A percentile compares a stretch with the other conserved stretches of the same genome.
Evolutionary conservation across 495 filamentous ascomycete genomes (phyloP).

Genomic region (Jackrogersella minutella): DNA sequence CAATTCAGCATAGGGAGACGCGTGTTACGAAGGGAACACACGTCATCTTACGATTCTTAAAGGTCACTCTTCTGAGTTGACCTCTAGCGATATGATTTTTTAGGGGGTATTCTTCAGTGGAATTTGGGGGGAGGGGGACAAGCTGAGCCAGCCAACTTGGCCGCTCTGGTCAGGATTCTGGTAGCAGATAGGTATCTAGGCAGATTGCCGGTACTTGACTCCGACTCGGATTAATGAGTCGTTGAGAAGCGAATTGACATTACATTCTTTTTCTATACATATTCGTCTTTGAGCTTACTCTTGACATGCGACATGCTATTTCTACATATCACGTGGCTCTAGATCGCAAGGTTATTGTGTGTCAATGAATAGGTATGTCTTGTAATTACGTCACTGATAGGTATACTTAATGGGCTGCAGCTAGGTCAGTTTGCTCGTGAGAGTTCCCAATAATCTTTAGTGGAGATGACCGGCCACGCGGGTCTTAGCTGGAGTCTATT

Average conservation of each 20-base stretch:
- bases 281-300: background rate
- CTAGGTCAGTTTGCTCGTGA: background rate
- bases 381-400: slow-evolving; percentile 1
- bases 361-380: no score
- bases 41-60: slow-evolving; percentile 13
- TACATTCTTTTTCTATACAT: background rate
- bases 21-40: background rate
- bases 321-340: background rate
- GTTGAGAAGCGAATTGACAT: slow-evolving; percentile 14
- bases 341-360: no score
- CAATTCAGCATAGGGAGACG: background rate
- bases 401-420: slow-evolving; percentile 3
- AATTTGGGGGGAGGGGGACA: background rate
- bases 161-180: slow-evolving; percentile 20
- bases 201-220: slow-evolving; percentile 4
- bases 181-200: slow-evolving; percentile 9
- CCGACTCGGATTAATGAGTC: background rate
- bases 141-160: slow-evolving; percentile 37
- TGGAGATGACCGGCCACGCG: background rate
- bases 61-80: slow-evolving; percentile 2
- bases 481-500: background rate
- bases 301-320: background rate
- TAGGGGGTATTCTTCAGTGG: background rate
- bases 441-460: background rate
- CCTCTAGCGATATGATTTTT: slow-evolving; percentile 11